These are phyloP conservation scores for Pneumocystis murina DNA, from an alignment of 1,139 yeast genomes.

Conservation along the genomic window DNA sequence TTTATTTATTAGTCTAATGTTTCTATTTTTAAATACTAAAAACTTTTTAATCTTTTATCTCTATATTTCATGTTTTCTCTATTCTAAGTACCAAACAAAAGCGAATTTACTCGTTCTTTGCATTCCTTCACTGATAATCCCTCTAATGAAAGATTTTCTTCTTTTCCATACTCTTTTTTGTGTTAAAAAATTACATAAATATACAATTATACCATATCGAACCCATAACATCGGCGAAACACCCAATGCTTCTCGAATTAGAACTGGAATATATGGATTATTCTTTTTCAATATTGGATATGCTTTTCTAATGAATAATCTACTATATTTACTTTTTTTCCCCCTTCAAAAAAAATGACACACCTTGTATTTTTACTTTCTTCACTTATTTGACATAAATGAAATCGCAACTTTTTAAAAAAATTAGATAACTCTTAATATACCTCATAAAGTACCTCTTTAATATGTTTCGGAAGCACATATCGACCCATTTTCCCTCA, in stretches of 20 bases:
- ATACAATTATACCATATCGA: constrained; percentile 33
- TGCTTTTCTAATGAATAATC: constrained; percentile 24
- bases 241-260: constrained; percentile 63
- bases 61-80: background rate
- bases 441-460: constrained; percentile 14
- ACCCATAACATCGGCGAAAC: constrained; percentile 60
- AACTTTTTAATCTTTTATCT: background rate
- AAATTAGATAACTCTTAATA: background rate
- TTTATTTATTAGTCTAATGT: background rate
- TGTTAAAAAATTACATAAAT: background rate
- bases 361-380: constrained; percentile 48
- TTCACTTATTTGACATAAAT: constrained; percentile 60
- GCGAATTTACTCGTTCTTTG: background rate
- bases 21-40: background rate
- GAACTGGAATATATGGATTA: constrained; percentile 48
- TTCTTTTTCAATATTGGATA: constrained; percentile 45
- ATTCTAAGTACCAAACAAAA: background rate
- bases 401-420: constrained; percentile 50
- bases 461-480: constrained; percentile 49
- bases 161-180: background rate
- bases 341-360: constrained; percentile 14
- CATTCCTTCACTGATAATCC: background rate
- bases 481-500: constrained; percentile 37
- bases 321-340: constrained; percentile 37
- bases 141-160: background rate